Evolutionary conservation across 257 asterid genomes (phyloP), one percentile per base, ranked within the genome.

Genomic region (Solanum okadae): DNA sequence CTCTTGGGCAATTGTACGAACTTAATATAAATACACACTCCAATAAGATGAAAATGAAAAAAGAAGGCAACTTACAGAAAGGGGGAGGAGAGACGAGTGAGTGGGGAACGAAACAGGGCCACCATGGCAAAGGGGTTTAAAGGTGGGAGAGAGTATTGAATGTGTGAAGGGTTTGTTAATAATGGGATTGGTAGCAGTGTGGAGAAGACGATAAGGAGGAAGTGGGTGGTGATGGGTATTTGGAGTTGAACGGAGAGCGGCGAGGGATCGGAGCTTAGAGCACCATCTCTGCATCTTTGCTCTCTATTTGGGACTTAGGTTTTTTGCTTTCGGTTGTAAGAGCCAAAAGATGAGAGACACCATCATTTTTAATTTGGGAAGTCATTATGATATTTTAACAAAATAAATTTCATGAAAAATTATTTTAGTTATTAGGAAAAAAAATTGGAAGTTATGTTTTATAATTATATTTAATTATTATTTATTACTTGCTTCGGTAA

Each of bases 221-320:
- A 68, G 23, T 77, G 86, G 37, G 89, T 88, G 40, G 0, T 40
- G 37, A 1, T 40, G 44, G 25, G 88, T 88, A 76, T 65, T 90
- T 4, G 90, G 90, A 46, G 84, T 20, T 63, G 90, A 87, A 76
- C 82, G 92, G 90, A 91, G 88, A 38, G 93, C 89, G 59, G 92
- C 93, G 76, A 92, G 10, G 25, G 85, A 86, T 82, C 97, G 95
- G 93, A 92, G 91, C 85, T 89, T 91, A 44, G 93, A 88, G 88
- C 94, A 91, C 95, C 90, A 92, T 91, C 93, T 90, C 91, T 92
- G 95, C 94, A 93, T 91, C 88, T 71, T 87, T 83, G 42, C 23
- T 76, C 79, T 67, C 46, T 22, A 3, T 77, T 78, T 81, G 42
- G 38, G 68, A 46, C 42, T 81, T 81, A 27, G 68, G 86, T 27